A percentile compares a stretch with the other conserved stretches of the same genome.
phyloP scores from a whole-genome alignment of 225 moss, liverwort and hornwort species.

The Pleurozium schreberi region DNA sequence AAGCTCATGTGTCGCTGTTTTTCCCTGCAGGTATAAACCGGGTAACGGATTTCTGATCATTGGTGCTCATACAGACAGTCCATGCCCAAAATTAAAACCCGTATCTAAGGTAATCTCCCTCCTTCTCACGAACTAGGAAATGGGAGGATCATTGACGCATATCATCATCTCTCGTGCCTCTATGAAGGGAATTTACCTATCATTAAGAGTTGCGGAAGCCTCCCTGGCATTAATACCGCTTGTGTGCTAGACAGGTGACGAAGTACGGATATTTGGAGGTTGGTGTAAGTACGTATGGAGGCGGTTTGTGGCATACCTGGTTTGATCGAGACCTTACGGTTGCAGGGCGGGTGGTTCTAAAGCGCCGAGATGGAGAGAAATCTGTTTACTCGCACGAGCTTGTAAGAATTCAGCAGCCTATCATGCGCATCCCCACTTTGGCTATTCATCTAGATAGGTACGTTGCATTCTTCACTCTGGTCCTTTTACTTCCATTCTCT shows the following conservation, averaged over 20 bases:
- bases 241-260: constrained; percentile 32
- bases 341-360: constrained; percentile 87
- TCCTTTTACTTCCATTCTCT: not conserved
- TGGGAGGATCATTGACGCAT: not conserved
- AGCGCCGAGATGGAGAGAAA: constrained; percentile 31
- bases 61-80: constrained; percentile 94
- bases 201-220: not conserved
- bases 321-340: constrained; percentile 93
- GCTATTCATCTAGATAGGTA: constrained; percentile 90
- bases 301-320: constrained; percentile 98
- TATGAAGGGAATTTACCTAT: not conserved
- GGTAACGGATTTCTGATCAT: constrained; percentile 84
- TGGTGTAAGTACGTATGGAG: constrained; percentile 88
- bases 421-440: constrained; percentile 83
- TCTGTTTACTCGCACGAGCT: constrained; percentile 67
- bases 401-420: constrained; percentile 66
- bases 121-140: not conserved
- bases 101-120: constrained; percentile 56
- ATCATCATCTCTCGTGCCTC: not conserved
- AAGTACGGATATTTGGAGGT: constrained; percentile 86
- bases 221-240: not conserved
- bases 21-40: constrained; percentile 46
- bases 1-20: not conserved
- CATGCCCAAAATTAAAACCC: constrained; percentile 81
- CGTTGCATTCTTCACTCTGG: not conserved